These are phyloP conservation scores for Wickerhamiella sorbophila DNA, from an alignment of 805 yeast species.

Conservation along the genomic window DNA sequence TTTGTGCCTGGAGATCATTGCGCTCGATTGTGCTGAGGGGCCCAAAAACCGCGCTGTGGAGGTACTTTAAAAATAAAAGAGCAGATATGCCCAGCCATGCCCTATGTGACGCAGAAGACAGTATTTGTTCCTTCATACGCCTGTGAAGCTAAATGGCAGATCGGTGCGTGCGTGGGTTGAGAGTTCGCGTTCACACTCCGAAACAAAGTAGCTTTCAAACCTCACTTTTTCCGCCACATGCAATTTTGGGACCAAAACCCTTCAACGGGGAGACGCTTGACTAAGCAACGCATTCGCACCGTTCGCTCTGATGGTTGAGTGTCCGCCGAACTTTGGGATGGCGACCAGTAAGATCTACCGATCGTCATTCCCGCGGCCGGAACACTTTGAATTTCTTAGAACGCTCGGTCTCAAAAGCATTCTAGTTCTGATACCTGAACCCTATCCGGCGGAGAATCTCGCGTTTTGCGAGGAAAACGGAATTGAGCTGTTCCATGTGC, in stretches of 20 bases:
- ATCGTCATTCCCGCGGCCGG: constrained; percentile 77
- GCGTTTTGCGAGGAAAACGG: constrained; percentile 46
- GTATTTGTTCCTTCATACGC: background rate
- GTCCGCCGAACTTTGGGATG: constrained; percentile 82
- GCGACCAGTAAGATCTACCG: constrained; percentile 71
- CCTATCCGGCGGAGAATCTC: constrained; percentile 64
- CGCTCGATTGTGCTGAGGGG: constrained; percentile 6
- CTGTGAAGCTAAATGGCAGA: no score
- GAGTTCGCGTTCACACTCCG: no score
- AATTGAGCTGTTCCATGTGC: constrained; percentile 69
- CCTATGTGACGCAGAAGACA: background rate
- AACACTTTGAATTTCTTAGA: constrained; percentile 58
- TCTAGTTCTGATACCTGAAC: constrained; percentile 79
- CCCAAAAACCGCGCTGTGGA: constrained; percentile 3
- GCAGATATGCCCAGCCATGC: background rate
- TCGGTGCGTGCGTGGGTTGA: no score
- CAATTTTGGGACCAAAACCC: no score
- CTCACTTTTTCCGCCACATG: no score
- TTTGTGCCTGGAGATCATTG: constrained; percentile 3
- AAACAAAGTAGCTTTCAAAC: no score
- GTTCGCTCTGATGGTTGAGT: constrained; percentile 11
- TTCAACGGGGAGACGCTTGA: no score
- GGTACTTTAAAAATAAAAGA: background rate
- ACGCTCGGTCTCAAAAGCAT: constrained; percentile 55
- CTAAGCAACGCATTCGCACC: no score